Conservation (phyloP, 108 stramenopile species). For the Cyclostephanos tholiformis region DNA sequence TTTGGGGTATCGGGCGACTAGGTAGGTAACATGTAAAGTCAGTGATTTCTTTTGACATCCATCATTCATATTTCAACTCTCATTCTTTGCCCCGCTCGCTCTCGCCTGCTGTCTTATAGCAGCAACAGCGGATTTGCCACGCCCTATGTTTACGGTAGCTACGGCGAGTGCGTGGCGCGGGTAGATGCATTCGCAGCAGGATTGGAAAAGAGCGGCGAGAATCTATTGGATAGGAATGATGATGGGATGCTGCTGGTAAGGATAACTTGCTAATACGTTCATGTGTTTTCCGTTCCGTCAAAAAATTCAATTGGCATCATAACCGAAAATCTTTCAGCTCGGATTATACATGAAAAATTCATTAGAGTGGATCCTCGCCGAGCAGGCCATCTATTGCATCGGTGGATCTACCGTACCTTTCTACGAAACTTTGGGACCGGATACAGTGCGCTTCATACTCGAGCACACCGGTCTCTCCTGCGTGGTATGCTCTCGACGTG, state of each 20-base stretch:
- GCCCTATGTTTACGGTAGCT: constrained; percentile 82
- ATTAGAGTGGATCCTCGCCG: constrained; percentile 93
- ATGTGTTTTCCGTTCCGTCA: background rate
- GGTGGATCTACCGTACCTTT: constrained; percentile 89
- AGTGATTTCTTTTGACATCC: background rate
- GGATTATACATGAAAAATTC: constrained; percentile 94
- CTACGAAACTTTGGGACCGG: constrained; percentile 95
- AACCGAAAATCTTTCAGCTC: constrained; percentile 40
- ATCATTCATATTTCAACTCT: background rate
- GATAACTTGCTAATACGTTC: background rate
- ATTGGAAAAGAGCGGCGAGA: constrained; percentile 55
- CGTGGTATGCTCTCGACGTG: constrained; percentile 77
- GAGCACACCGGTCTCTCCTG: constrained; percentile 79
- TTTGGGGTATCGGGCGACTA: constrained; percentile 76
- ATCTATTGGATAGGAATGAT: constrained; percentile 62
- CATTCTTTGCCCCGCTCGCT: background rate
- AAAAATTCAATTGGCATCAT: background rate
- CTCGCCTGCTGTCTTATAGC: background rate
- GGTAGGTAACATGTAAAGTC: constrained; percentile 23
- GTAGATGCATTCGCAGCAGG: constrained; percentile 82
- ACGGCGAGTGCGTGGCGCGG: constrained; percentile 76
- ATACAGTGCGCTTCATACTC: constrained; percentile 86
- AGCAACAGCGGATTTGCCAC: constrained; percentile 76
- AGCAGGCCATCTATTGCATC: constrained; percentile 84
- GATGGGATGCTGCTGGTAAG: constrained; percentile 70